phyloP scores from a whole-genome alignment of 148 eudicot genomes.

The Fagopyrum tataricum region DNA sequence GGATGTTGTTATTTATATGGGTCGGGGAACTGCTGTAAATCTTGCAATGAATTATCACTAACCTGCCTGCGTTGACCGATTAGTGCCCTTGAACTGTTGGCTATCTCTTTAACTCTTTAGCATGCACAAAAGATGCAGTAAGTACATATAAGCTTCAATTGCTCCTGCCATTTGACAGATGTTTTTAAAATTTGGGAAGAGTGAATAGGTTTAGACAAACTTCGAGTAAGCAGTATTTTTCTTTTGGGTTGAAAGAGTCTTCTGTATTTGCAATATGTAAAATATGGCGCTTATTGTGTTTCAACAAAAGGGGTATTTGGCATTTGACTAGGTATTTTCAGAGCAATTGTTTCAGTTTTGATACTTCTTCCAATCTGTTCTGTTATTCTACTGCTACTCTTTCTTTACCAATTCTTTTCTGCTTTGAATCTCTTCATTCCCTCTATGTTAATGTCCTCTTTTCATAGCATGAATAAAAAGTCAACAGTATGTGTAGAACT shows the following conservation, averaged over 20 bases:
- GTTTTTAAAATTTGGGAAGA: neutral
- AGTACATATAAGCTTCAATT: neutral
- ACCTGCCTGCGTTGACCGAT: neutral
- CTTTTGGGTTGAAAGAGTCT: too few relatives aligned
- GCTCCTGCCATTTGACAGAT: neutral
- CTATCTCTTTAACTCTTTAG: neutral
- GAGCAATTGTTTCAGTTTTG: neutral
- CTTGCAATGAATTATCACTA: neutral
- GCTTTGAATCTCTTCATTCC: neutral
- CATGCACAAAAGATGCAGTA: neutral
- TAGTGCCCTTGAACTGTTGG: neutral
- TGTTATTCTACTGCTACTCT: neutral
- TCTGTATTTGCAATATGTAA: too few relatives aligned
- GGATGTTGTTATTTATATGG: neutral
- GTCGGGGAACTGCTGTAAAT: neutral
- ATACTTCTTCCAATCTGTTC: neutral
- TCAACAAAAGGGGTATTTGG: neutral
- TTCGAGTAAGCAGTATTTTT: too few relatives aligned
- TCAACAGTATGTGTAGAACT: neutral
- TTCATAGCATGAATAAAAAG: neutral
- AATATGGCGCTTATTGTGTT: neutral
- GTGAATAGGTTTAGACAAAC: neutral
- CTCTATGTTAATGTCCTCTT: neutral
- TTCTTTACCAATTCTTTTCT: neutral
- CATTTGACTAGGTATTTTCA: neutral